Evolutionary conservation across 495 filamentous ascomycete genomes (phyloP), one percentile per base, ranked within the genome.

Genomic region (Penicillium malachiteum): DNA sequence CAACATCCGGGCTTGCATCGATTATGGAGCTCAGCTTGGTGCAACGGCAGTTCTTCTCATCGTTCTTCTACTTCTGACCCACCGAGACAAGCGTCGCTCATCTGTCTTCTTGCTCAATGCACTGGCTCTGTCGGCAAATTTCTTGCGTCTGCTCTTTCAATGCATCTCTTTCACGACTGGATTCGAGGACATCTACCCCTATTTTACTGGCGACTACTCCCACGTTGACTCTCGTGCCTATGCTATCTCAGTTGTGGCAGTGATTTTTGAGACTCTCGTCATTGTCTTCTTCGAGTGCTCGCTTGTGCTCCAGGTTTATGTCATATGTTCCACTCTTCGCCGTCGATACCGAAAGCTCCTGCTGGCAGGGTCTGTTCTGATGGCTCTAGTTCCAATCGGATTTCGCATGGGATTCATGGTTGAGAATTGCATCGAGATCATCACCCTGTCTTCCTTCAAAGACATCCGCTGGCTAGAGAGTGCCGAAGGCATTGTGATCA

Each of bases 21-120:
- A 85, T 68, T 91, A 85, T 63, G 85, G 81, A 42, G 66, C 75
- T 31, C 89, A 95, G 66, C 76, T 92, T 49, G 91, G 91, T 32
- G 87, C 88, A n/a, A 83, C 81, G 31, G 56, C 87, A 55, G 64
- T 88, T 18, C 83, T 92, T 52, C 71, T 91, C 17, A 57, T 88
- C 39, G 74, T 89, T 17, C 71, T 93, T 0, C 68, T 86, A 13
- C 72, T 89, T 13, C 66, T 90, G 58, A 89, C 87, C 17, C 78
- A 73, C 47, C 67, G 71, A 12, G 80, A 85, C 48, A 90, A 88
- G 67, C 83, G 85, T 16, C 57, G 62, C 39, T 85, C 82, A 0
- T 59, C 71, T 0, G 73, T 91, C 16, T 91, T 87, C 70, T 62
- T 82, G 58, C 69, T 90, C 62, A 91, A 92, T 62, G 52, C 74